These are phyloP conservation scores for Colletotrichum kahawae DNA, from an alignment of 2,329 filamentous ascomycete genomes.

Conservation along the genomic window DNA sequence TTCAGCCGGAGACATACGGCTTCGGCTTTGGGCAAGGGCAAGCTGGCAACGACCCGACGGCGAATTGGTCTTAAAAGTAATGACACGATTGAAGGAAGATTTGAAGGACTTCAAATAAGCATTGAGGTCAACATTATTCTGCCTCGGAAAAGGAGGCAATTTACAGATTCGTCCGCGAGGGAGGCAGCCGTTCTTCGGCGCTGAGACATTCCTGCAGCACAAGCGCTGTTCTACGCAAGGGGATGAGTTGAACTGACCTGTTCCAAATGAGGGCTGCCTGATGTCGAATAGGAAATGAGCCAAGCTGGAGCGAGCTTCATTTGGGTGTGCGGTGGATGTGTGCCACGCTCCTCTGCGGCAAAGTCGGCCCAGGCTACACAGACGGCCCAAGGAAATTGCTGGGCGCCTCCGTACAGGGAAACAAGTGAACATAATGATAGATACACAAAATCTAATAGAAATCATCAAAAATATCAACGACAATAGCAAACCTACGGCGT, in stretches of 20 bases:
- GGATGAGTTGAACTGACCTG: neutral
- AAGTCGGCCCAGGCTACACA: no score
- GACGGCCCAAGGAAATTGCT: neutral
- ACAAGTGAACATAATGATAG: neutral
- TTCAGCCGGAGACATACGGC: slow-evolving; percentile 20
- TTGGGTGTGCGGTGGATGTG: neutral
- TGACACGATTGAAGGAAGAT: neutral
- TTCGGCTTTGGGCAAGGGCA: slow-evolving; percentile 17
- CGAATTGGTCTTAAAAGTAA: neutral
- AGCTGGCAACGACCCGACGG: slow-evolving; percentile 14
- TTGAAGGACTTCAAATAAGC: neutral
- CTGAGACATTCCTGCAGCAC: neutral
- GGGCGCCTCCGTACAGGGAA: neutral
- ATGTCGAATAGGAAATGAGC: neutral
- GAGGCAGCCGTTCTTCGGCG: neutral
- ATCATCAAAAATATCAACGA: neutral
- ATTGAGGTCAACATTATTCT: neutral
- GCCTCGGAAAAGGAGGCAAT: neutral
- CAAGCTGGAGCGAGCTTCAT: neutral
- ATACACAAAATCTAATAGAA: neutral
- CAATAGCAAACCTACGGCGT: neutral
- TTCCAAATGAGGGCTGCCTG: neutral
- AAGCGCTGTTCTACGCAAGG: neutral
- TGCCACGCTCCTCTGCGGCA: neutral
- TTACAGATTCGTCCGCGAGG: neutral